Evolutionary conservation across 2,329 filamentous ascomycete genomes (phyloP).

Genomic region (Epichloe amarillans): DNA sequence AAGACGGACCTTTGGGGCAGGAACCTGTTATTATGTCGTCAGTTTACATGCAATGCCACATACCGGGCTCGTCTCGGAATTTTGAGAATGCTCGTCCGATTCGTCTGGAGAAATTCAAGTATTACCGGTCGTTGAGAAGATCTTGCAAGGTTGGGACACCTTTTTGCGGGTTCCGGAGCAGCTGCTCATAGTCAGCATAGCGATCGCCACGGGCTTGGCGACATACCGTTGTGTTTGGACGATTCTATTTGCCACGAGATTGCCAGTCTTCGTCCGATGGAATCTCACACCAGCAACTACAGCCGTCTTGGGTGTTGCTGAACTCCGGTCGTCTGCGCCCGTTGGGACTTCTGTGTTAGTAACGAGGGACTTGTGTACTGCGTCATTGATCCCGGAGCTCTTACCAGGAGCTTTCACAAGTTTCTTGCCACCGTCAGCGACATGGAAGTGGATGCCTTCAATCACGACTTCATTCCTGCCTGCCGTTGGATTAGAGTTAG

Average conservation of each 20-base stretch:
- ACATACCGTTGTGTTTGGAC: slow-evolving; percentile 66
- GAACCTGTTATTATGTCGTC: slow-evolving; percentile 49
- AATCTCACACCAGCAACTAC: slow-evolving; percentile 68
- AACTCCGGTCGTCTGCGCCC: slow-evolving; percentile 33
- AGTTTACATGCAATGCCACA: slow-evolving; percentile 28
- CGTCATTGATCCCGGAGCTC: slow-evolving; percentile 1
- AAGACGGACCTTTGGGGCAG: slow-evolving; percentile 69
- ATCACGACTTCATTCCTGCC: slow-evolving; percentile 50
- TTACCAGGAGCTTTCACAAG: slow-evolving; percentile 60
- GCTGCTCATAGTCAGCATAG: slow-evolving; percentile 29
- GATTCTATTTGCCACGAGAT: slow-evolving; percentile 65
- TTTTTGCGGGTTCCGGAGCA: slow-evolving; percentile 49
- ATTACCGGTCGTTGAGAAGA: slow-evolving; percentile 57
- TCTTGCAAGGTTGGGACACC: slow-evolving; percentile 60
- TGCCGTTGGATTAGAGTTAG: slow-evolving; percentile 14
- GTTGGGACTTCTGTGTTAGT: not conserved
- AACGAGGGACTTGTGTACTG: not conserved
- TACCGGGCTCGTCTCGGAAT: slow-evolving; percentile 19
- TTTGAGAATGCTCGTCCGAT: slow-evolving; percentile 9
- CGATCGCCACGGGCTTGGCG: slow-evolving; percentile 8
- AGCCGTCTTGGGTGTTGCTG: slow-evolving; percentile 58
- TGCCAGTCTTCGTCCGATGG: slow-evolving; percentile 75
- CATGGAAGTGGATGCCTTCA: slow-evolving; percentile 59
- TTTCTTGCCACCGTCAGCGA: slow-evolving; percentile 70
- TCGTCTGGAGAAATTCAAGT: slow-evolving; percentile 28